A percentile compares a stretch with the other conserved stretches of the same genome.
Evolutionary conservation across 2,329 filamentous ascomycete species (phyloP).

Genomic region (Fusarium austroafricanum): DNA sequence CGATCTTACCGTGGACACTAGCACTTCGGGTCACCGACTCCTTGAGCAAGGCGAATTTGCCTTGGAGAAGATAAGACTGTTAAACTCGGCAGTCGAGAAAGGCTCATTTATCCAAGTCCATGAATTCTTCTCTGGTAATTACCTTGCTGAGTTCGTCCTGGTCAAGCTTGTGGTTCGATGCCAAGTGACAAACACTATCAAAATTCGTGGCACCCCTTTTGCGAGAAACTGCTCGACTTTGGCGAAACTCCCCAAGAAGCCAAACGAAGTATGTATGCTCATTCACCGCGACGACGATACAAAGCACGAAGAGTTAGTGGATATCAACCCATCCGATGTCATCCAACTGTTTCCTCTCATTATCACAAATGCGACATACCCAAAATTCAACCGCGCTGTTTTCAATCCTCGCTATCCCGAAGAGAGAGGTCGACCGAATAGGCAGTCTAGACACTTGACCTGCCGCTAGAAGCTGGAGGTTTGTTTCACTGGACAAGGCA

Average conservation of each 20-base stretch:
- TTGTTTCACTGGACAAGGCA: constrained; percentile 41
- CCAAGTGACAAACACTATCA: constrained; percentile 26
- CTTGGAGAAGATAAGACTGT: constrained; percentile 31
- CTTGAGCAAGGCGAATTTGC: constrained; percentile 41
- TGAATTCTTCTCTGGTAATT: constrained; percentile 35
- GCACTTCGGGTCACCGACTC: constrained; percentile 10
- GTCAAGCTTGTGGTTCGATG: constrained; percentile 57
- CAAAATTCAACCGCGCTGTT: constrained; percentile 50
- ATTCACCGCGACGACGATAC: constrained; percentile 48
- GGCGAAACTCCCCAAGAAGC: constrained; percentile 53
- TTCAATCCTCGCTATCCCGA: constrained; percentile 14
- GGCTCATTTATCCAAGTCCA: constrained; percentile 49
- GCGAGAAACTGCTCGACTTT: constrained; percentile 50
- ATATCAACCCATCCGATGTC: constrained; percentile 56
- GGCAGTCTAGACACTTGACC: constrained; percentile 56
- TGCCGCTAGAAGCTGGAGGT: constrained; percentile 62
- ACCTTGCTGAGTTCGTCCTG: constrained; percentile 52
- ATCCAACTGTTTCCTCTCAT: constrained; percentile 56
- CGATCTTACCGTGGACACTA: constrained; percentile 49
- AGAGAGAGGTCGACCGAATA: constrained; percentile 30
- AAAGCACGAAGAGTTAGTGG: constrained; percentile 50
- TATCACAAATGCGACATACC: constrained; percentile 67
- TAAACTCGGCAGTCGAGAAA: constrained; percentile 25
- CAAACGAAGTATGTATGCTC: constrained; percentile 59
- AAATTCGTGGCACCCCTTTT: constrained; percentile 55